Evolutionary conservation across 1,139 yeast genomes (phyloP), one percentile per base, ranked within the genome.

Genomic region (Arxiozyma heterogenica): DNA sequence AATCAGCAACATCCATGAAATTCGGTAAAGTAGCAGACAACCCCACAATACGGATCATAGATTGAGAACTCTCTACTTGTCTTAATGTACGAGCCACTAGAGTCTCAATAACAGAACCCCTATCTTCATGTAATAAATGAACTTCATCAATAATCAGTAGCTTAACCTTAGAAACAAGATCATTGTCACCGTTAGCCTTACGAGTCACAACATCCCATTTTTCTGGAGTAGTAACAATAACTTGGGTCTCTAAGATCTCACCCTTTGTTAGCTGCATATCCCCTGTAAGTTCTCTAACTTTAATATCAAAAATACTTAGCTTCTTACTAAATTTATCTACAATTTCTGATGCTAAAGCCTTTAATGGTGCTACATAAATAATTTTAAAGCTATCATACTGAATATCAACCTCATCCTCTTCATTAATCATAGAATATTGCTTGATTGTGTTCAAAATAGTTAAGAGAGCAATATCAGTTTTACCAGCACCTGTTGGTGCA

Each of bases 401-500:
- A 43, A 89, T 82, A 61, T 83, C 85, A 41, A 85, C 73, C 17
- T 78, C 75, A 1, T 78, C 72, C 1, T 80, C 82, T 38, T 76
- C 81, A 21, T 77, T 79, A 1, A 54, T 62, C 54, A 75, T 67
- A 0, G 74, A 62, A 62, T 69, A 66, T 64, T 88, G 93, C 47
- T 83, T 80, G n/a, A 93, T 84, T 0, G 94, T 81, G 62, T 86
- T 88, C 53, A 94, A 74, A 63, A 93, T 83, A 0, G 98, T 77
- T 45, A 93, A 73, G 63, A 94, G 73, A 0, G 99, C 99, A 44
- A 94, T 96, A 69, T 94, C 98, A 0, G 99, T 94, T 66, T 93
- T 93, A 78, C 99, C 99, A 8, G 98, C 98, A 76, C 99, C 98
- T 0, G 99, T 93, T 2, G 99, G 99, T 0, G 99, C 99, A 80